Evolutionary conservation across 2,329 filamentous ascomycete species (phyloP).

Genomic region (Seiridium cupressi): DNA sequence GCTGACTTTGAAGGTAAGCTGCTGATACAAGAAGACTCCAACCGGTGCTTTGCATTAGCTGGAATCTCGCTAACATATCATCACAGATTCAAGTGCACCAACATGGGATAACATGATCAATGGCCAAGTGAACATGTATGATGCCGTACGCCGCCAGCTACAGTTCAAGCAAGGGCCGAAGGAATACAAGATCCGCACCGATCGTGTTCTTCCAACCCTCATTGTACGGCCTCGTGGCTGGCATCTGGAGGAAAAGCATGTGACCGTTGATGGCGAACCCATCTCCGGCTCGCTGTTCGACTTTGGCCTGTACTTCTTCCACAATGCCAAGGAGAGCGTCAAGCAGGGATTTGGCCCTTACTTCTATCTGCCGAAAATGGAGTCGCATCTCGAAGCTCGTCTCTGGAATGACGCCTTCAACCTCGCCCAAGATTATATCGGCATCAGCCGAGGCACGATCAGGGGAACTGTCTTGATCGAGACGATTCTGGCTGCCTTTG

Average conservation of each 20-base stretch:
- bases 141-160: slow-evolving; percentile 88
- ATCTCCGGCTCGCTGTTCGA: slow-evolving; percentile 93
- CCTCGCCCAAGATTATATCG: slow-evolving; percentile 88
- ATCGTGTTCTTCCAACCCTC: slow-evolving; percentile 80
- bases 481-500: slow-evolving; percentile 95
- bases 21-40: background rate
- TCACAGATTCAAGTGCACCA: slow-evolving; percentile 82
- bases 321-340: slow-evolving; percentile 89
- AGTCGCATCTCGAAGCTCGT: slow-evolving; percentile 93
- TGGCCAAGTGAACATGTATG: slow-evolving; percentile 95
- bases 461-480: slow-evolving; percentile 95
- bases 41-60: background rate
- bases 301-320: slow-evolving; percentile 98
- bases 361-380: slow-evolving; percentile 98
- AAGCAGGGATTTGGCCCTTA: slow-evolving; percentile 85
- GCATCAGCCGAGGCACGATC: slow-evolving; percentile 87
- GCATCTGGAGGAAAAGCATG: slow-evolving; percentile 98
- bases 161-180: slow-evolving; percentile 96
- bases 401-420: slow-evolving; percentile 99
- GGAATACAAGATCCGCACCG: slow-evolving; percentile 95
- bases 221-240: slow-evolving; percentile 94
- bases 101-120: slow-evolving; percentile 99
- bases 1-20: slow-evolving; percentile 90
- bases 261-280: slow-evolving; percentile 91
- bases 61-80: slow-evolving; percentile 12